Evolutionary conservation across 495 filamentous ascomycete species (phyloP), one percentile per base, ranked within the genome.

Genomic region (Viridothelium virens): DNA sequence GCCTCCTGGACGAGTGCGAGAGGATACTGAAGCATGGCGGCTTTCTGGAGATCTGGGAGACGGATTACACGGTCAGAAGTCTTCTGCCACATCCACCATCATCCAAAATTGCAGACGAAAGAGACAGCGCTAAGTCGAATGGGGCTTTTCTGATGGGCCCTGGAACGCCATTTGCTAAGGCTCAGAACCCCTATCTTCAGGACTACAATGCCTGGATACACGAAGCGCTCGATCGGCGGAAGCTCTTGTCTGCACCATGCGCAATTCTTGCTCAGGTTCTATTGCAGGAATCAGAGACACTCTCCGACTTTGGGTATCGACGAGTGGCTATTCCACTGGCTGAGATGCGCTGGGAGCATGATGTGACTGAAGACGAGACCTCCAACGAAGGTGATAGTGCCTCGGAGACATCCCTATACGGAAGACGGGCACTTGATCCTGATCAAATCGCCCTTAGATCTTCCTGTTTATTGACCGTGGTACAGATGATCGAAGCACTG

Each of bases 301-400:
- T 96, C n/a, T 80, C 81, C 34, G 85, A 87, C 44, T 79, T 93
- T 31, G 88, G 87, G 38, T 86, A 82, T 64, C 85, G 87, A 65
- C 85, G 92, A 59, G 81, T 96, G 39, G 93, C 91, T 34, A 86
- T 97, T 16, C 93, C 92, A 10, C 80, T 97, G 1, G 88, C 91
- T 50, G 89, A 95, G 73, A 81, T 93, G 65, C 86, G 90, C 53
- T 96, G 92, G 93, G 93, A 96, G 77, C 82, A 86, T 41, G 91
- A 92, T 71, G 82, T 80, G n/a, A 81, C 66, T 77, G 83, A 72
- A 12, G 62, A 64, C 38, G 48, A 38, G 1, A 33, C 47, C 63
- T n/a, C 63, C 46, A 78, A 75, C 48, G 77, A 77, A n/a, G 77
- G 77, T 38, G 66, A 72, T 14, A 74, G 72, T 39, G 61, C 65